phyloP scores from a whole-genome alignment of 208 protist genomes.

The Leishmania turanica region DNA sequence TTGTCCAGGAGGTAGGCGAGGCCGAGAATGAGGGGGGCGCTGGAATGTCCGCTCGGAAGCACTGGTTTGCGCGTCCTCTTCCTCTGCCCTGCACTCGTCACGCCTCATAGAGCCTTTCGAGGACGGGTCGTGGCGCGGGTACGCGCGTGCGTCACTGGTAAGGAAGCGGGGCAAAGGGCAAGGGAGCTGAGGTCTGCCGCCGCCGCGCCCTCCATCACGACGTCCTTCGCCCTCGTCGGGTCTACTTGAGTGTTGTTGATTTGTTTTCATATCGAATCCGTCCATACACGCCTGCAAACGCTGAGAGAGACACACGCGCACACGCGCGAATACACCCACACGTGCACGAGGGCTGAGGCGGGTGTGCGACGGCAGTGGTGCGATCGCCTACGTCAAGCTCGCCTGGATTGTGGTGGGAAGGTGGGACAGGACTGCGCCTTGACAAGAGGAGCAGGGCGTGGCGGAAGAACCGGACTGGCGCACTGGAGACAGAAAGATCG shows the following conservation, averaged over 20 bases:
- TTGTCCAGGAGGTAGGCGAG: no score
- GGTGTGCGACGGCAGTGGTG: background rate
- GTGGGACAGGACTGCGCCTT: background rate
- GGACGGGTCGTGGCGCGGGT: background rate
- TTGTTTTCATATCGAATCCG: slow-evolving; percentile 7
- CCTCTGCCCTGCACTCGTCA: background rate
- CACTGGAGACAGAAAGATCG: background rate
- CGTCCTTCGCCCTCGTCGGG: background rate
- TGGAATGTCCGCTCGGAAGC: background rate
- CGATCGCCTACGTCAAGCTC: background rate
- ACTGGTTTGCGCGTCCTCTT: background rate
- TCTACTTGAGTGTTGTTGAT: slow-evolving; percentile 3
- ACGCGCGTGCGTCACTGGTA: background rate
- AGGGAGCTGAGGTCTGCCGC: background rate
- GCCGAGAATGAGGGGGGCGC: background rate
- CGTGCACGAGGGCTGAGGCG: background rate
- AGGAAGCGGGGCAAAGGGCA: background rate
- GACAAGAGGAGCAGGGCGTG: background rate
- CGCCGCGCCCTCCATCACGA: background rate
- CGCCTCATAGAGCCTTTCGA: background rate
- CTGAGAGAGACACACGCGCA: slow-evolving; percentile 4
- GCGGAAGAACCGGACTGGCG: background rate
- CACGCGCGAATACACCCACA: background rate
- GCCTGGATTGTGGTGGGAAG: background rate
- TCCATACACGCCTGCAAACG: slow-evolving; percentile 1